Percentiles rank a stretch among this genome's conserved stretches.
phyloP scores from a whole-genome alignment of 208 protist genomes.

The Naegleria fowleri region DNA sequence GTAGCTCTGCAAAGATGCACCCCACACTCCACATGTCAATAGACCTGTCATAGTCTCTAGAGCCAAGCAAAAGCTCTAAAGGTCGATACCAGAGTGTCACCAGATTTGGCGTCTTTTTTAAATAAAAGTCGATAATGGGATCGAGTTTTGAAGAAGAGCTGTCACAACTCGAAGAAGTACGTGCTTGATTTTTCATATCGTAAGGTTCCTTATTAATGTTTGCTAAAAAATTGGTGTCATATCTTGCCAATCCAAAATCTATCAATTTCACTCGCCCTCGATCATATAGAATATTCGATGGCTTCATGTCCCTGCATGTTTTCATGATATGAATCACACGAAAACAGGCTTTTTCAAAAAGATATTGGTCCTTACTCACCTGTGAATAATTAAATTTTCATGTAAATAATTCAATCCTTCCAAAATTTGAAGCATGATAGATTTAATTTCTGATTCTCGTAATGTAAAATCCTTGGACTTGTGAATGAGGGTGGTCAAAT shows the following conservation, averaged over 20 bases:
- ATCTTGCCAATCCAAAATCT: conserved; percentile 16
- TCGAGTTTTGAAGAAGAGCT: too few relatives aligned
- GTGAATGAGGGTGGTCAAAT: conserved; percentile 37
- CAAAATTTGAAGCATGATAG: conserved; percentile 36
- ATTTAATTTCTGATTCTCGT: conserved; percentile 31
- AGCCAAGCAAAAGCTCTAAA: conserved; percentile 25
- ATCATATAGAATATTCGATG: conserved; percentile 38
- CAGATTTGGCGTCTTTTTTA: conserved; percentile 29
- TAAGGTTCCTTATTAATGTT: too few relatives aligned
- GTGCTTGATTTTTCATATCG: too few relatives aligned
- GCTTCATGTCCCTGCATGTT: conserved; percentile 38
- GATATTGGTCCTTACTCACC: too few relatives aligned
- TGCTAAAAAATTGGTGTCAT: too few relatives aligned
- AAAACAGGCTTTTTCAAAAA: too few relatives aligned
- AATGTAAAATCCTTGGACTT: not conserved
- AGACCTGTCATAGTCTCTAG: conserved; percentile 28
- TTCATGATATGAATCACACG: too few relatives aligned
- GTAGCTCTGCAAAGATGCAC: conserved; percentile 69
- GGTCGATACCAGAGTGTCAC: conserved; percentile 34
- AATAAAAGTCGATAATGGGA: not conserved
- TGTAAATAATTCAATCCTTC: conserved; percentile 31
- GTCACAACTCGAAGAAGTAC: too few relatives aligned
- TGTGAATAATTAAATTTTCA: conserved; percentile 35
- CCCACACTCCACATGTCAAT: conserved; percentile 73
- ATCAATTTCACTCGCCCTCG: conserved; percentile 35